Base-by-base conservation (phyloP, 768 basidiomycete genomes). In the Roridomyces roridus region DNA sequence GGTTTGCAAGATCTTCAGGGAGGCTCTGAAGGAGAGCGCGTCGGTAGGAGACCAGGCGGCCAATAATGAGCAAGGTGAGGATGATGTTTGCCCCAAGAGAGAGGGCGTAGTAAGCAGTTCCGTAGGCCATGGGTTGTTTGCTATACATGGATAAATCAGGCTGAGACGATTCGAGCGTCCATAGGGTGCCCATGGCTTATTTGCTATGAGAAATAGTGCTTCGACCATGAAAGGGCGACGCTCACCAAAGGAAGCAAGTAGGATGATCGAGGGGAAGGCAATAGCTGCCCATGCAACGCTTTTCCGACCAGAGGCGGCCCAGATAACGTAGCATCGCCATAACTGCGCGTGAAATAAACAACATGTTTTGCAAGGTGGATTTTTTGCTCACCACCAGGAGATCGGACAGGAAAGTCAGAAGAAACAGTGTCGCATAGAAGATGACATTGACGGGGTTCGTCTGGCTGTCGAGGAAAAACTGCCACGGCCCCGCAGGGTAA, bases 311-410 rank as follows among this genome's bases (percentile, higher is more conserved):
- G 72, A 73, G 3, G 72, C 71, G 34, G 69, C 67, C 76, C 79
- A 81, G 21, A 81, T 78, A 14, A 80, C 73, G 71, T 74, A 78
- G 59, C 80, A 81, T 18, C 79, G 68, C 78, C 78, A 81, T 26
- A 81, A 65, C 79, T 78, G 56, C 11, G 17, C 43, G 6, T 12
- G n/a, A 12, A 21, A 20, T 17, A 25, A 29, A 20, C 39, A 17
- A 18, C 41, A 23, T 20, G 21, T 54, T 9, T 36, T 23, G n/a
- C 43, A 47, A 34, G 40, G 12, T 42, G 36, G 17, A 44, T 25
- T 17, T 26, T 44, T 8, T 10, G 55, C 75, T 62, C 51, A 79
- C 79, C 64, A 80, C 73, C 6, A 82, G 70, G 10, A 77, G 58
- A 53, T 80, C 79, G 15, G 72, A 74, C 25, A 79, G 68, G 60